These are phyloP conservation scores for Pleurotus pulmonarius DNA, from an alignment of 768 basidiomycete genomes.

Conservation along the genomic window DNA sequence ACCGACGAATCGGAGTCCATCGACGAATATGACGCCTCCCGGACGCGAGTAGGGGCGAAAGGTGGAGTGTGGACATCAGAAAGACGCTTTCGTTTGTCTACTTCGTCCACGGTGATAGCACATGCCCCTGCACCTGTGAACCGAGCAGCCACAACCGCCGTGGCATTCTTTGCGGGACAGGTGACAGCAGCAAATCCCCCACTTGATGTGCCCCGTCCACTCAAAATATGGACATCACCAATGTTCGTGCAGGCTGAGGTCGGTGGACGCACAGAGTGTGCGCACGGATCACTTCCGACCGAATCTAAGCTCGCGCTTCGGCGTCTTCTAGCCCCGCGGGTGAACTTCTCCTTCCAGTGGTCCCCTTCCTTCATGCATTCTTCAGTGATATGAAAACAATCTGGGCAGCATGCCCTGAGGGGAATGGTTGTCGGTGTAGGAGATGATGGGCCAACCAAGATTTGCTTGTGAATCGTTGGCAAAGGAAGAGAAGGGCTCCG, in stretches of 20 bases:
- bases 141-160: conserved; percentile 11
- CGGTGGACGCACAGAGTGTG: conserved; percentile 1
- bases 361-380: conserved; percentile 50
- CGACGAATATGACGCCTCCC: conserved; percentile 10
- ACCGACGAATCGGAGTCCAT: neutral
- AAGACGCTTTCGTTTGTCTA: conserved; percentile 53
- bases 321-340: conserved; percentile 57
- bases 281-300: conserved; percentile 20
- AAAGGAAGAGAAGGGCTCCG: conserved; percentile 31
- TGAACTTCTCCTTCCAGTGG: conserved; percentile 61
- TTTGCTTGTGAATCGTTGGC: conserved; percentile 27
- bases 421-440: conserved; percentile 45
- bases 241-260: neutral
- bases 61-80: conserved; percentile 22
- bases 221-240: neutral
- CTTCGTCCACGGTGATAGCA: conserved; percentile 58
- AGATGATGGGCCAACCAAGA: conserved; percentile 17
- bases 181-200: conserved; percentile 26
- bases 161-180: conserved; percentile 4
- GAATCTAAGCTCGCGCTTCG: conserved; percentile 42
- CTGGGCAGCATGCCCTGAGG: conserved; percentile 65
- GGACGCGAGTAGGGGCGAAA: neutral
- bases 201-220: neutral
- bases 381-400: conserved; percentile 60
- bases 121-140: conserved; percentile 17